Conservation (phyloP, 768 basidiomycete species). For the Chlorophyllum brunneum region DNA sequence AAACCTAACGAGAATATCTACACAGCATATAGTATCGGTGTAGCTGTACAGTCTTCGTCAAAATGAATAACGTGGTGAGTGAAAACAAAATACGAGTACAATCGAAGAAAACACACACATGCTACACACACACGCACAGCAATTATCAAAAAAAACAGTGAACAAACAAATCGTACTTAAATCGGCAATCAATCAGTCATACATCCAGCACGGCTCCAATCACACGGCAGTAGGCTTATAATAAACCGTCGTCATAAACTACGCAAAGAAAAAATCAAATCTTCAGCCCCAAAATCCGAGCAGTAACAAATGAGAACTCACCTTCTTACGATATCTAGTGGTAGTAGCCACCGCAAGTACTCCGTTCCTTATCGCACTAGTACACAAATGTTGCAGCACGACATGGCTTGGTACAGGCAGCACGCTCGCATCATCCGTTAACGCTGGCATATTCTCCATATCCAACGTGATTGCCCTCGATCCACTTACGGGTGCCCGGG, state of each 20-base stretch:
- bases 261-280: conserved; percentile 12
- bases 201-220: too few relatives aligned
- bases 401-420: conserved; percentile 92
- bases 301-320: conserved; percentile 26
- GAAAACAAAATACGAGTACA: too few relatives aligned
- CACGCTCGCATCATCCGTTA: conserved; percentile 86
- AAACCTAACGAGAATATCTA: too few relatives aligned
- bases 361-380: conserved; percentile 92
- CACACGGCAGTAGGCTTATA: conserved; percentile 32
- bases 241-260: conserved; percentile 84
- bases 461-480: conserved; percentile 33
- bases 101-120: too few relatives aligned
- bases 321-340: conserved; percentile 89
- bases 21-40: too few relatives aligned
- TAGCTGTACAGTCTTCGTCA: too few relatives aligned
- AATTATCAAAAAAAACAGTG: too few relatives aligned
- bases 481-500: conserved; percentile 16
- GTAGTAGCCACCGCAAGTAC: conserved; percentile 92
- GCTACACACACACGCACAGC: too few relatives aligned
- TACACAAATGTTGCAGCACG: conserved; percentile 91
- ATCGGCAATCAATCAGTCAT: too few relatives aligned
- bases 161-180: too few relatives aligned
- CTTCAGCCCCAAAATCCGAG: conserved; percentile 11
- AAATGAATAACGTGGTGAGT: too few relatives aligned
- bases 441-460: conserved; percentile 33